Conservation (phyloP, 2,329 filamentous ascomycete genomes). For the Ophiostoma ulmi region DNA sequence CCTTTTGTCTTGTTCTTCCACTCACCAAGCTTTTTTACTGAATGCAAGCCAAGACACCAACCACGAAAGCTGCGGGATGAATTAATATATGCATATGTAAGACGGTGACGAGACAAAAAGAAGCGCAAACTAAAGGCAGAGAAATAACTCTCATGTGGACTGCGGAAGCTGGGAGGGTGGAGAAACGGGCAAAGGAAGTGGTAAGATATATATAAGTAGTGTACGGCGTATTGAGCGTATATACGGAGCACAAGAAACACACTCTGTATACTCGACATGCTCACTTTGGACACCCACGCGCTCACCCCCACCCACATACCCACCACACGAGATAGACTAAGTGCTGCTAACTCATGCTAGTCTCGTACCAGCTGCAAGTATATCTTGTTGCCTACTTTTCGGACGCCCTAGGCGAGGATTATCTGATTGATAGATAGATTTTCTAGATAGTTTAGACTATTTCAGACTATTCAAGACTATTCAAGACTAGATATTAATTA, state of each 20-base stretch:
- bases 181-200: neutral
- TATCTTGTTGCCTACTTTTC: neutral
- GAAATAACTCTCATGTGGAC: neutral
- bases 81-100: neutral
- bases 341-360: constrained; percentile 7
- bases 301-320: neutral
- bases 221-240: neutral
- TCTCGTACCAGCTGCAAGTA: neutral
- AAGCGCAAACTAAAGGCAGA: neutral
- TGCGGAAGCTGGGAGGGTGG: neutral
- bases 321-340: neutral
- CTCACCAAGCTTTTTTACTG: neutral
- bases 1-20: neutral
- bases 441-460: neutral
- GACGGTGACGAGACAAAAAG: neutral
- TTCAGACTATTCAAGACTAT: neutral
- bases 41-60: neutral
- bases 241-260: neutral
- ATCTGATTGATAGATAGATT: constrained; percentile 14
- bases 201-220: neutral
- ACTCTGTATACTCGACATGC: neutral
- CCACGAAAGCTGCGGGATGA: neutral
- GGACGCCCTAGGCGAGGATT: neutral
- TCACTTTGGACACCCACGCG: neutral
- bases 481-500: neutral